Conservation (phyloP, 495 filamentous ascomycete genomes). For the Penicillium verhagenii region DNA sequence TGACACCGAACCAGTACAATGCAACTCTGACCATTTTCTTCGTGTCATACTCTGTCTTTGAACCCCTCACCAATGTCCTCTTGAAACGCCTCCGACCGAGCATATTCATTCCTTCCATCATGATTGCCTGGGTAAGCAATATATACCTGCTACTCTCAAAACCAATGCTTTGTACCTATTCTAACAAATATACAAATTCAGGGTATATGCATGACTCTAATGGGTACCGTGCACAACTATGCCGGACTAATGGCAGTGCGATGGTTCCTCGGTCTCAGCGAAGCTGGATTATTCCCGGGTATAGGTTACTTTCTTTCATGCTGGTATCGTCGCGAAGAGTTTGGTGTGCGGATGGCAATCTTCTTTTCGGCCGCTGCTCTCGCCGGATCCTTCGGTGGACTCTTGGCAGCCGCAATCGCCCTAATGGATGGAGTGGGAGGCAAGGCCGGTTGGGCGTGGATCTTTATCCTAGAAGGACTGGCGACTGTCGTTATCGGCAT, state of each 20-base stretch:
- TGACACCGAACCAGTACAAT: conserved; percentile 74
- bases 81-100: conserved; percentile 74
- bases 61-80: conserved; percentile 84
- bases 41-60: conserved; percentile 83
- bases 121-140: conserved; percentile 51
- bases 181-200: conserved; percentile 28
- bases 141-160: neutral
- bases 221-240: conserved; percentile 81
- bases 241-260: conserved; percentile 76
- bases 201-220: conserved; percentile 79
- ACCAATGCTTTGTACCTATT: neutral
- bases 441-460: conserved; percentile 77
- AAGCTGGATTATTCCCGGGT: conserved; percentile 85
- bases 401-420: conserved; percentile 49
- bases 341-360: conserved; percentile 75
- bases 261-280: conserved; percentile 81
- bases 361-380: conserved; percentile 90
- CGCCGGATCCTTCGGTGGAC: conserved; percentile 73
- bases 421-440: conserved; percentile 70
- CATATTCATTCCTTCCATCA: conserved; percentile 64
- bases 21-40: conserved; percentile 83
- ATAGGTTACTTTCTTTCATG: conserved; percentile 86
- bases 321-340: conserved; percentile 81
- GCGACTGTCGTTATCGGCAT: conserved; percentile 72
- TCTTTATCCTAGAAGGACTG: conserved; percentile 72